Percentiles rank a stretch among this genome's conserved stretches.
These are phyloP conservation scores for Corinectria fuckeliana DNA, from an alignment of 2,329 filamentous ascomycete species.

Conservation along the genomic window DNA sequence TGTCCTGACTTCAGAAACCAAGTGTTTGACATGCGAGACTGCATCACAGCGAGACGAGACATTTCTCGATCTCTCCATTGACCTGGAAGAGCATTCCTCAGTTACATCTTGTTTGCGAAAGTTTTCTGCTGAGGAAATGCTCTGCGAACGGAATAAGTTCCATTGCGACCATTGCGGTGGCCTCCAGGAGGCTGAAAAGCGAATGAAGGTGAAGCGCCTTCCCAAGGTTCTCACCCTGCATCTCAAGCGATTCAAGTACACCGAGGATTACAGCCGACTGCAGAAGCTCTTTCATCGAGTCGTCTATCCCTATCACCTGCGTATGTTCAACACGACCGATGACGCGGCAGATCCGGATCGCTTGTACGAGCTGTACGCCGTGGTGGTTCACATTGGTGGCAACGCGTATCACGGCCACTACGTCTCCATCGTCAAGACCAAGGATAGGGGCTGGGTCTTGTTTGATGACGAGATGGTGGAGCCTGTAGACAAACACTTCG, in stretches of 20 bases:
- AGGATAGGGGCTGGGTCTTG: slow-evolving; percentile 92
- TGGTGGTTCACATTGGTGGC: slow-evolving; percentile 95
- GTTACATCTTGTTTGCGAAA: slow-evolving; percentile 95
- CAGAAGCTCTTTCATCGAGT: slow-evolving; percentile 98
- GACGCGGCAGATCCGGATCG: slow-evolving; percentile 93
- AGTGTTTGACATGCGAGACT: slow-evolving; percentile 95
- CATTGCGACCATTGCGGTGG: slow-evolving; percentile 98
- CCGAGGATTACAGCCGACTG: slow-evolving; percentile 88
- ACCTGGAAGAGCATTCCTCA: slow-evolving; percentile 92
- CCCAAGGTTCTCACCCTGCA: slow-evolving; percentile 92
- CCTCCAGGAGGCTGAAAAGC: slow-evolving; percentile 95
- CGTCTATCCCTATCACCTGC: slow-evolving; percentile 94
- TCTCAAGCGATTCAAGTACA: slow-evolving; percentile 97
- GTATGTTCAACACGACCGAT: slow-evolving; percentile 96
- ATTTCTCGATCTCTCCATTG: slow-evolving; percentile 94
- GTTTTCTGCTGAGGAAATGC: slow-evolving; percentile 97
- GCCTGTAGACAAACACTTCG: slow-evolving; percentile 94
- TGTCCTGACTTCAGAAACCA: slow-evolving; percentile 91
- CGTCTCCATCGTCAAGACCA: slow-evolving; percentile 96
- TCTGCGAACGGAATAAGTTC: slow-evolving; percentile 98
- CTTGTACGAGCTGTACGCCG: slow-evolving; percentile 94
- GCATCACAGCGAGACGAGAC: slow-evolving; percentile 94
- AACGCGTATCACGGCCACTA: slow-evolving; percentile 98
- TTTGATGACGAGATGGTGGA: slow-evolving; percentile 99
- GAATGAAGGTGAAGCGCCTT: slow-evolving; percentile 97